phyloP scores from a whole-genome alignment of 1,284 basidiomycete genomes.

The Ceratobasidium sp. region DNA sequence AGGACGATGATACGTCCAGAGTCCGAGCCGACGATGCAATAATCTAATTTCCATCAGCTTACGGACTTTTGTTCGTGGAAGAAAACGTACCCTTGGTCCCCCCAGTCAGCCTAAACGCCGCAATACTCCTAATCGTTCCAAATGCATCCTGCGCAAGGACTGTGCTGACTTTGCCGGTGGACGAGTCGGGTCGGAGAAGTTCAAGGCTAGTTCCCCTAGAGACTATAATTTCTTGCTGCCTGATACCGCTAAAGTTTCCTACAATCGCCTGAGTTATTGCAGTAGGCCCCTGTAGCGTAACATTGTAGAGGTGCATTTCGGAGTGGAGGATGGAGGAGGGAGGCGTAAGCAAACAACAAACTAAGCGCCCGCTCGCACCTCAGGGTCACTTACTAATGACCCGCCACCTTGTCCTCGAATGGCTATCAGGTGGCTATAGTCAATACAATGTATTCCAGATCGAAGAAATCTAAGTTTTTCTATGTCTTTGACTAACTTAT shows the following conservation, averaged over 20 bases:
- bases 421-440: too few relatives aligned
- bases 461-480: too few relatives aligned
- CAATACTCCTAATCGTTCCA: conserved; percentile 88
- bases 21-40: conserved; percentile 94
- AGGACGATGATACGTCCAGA: conserved; percentile 93
- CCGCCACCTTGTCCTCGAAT: too few relatives aligned
- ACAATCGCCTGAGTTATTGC: conserved; percentile 86
- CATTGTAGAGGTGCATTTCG: conserved; percentile 87
- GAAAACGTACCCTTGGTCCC: conserved; percentile 85
- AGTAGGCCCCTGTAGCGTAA: conserved; percentile 90
- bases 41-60: conserved; percentile 74
- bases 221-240: conserved; percentile 92
- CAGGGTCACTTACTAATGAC: too few relatives aligned
- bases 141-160: conserved; percentile 87
- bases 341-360: conserved; percentile 13
- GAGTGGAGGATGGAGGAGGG: conserved; percentile 3
- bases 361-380: too few relatives aligned
- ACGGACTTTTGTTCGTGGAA: too few relatives aligned
- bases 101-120: conserved; percentile 91
- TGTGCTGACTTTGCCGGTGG: conserved; percentile 87
- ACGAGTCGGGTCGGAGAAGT: conserved; percentile 75
- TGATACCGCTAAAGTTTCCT: conserved; percentile 90
- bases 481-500: too few relatives aligned
- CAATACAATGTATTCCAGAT: too few relatives aligned
- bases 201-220: conserved; percentile 76